Base-by-base conservation (phyloP, 257 asterid species). In the Gentiana straminea region DNA sequence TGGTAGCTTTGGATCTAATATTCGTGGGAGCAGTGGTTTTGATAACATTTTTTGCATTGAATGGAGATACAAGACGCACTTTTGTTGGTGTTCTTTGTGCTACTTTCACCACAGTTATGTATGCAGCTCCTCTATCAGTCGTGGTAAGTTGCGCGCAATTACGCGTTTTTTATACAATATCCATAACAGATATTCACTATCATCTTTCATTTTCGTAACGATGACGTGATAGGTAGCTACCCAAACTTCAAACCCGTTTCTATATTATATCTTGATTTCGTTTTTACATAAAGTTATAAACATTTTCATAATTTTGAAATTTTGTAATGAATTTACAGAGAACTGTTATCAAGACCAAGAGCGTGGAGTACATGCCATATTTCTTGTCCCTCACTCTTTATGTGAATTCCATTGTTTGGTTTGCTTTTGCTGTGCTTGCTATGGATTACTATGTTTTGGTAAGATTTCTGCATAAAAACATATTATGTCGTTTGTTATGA, bases 101-200 rank as follows among this genome's bases (percentile, higher is more conserved):
- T 50, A 67, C 77, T 13, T 70, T 76, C n/a, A 79, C 82, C 12
- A 51, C 66, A 4, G 69, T 50, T 34, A 79, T 79, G 82, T 76
- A 73, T 50, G 82, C 75, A 35, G 76, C 80, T 37, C 78, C 82
- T 52, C 59, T 76, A 53, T 71, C 76, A 35, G 75, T 64, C 33
- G 67, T 73, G 78, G 86, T 79, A 71, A 57, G 49, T 15, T 55
- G 15, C 44, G 39, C 33, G 49, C 32, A 13, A 3, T 2, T 33
- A 35, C 13, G 4, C 2, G 24, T 24, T 24, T 24, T 24, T 24
- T 24, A 24, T 24, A 24, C 24, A 24, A 24, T 24, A 24, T 24
- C 33, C 3, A 33, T 43, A 12, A 9, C 1, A 41, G 11, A 1
- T 13, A 33, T 46, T 35, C 24, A 2, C 3, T 46, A 55, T 24